Base-by-base conservation (phyloP, 2,329 filamentous ascomycete genomes). In the Aureobasidium leucospermi region DNA sequence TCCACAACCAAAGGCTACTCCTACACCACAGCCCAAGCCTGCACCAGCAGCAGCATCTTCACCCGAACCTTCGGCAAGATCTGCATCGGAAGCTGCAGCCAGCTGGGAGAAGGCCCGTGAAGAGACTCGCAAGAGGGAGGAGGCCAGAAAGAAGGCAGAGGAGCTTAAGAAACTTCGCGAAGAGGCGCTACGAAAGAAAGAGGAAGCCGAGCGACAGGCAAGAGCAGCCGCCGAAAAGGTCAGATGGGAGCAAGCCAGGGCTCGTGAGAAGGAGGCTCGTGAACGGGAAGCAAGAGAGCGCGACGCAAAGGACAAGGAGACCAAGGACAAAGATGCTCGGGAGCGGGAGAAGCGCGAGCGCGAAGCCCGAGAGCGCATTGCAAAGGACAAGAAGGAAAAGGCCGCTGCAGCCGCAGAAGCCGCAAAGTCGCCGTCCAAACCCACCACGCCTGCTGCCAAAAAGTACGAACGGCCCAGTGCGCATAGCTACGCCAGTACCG, bases 21-120 rank as follows among this genome's bases (percentile, higher is more conserved):
- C 45, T 39, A 10, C 32, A 16, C 42, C 52, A 10, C n/a, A n/a
- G 2, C 8, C n/a, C 3, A 43, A 63, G 16, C 19, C 48, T 10
- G 38, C 15, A 4, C 52, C 67, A 56, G 64, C 65, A 19, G 57
- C 64, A 36, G 63, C 66, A 8, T 62, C 65, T 43, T 59, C 66
- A 23, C 62, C 65, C 7, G 68, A 64, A 34, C 61, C 67, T 7
- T 64, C 62, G 29, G 59, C 66, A 8, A 67, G 48, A 61, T 65
- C 61, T 61, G 76, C 82, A 0, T 31, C 55, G 4, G 55, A 58
- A 15, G 55, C 55, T 32, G 55, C 55, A 32, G 38, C 55, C 6
- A 48, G 42, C 10, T 88, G 86, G 86, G 85, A 88, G 65, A 87
- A 83, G 69, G 86, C 85, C 3, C 78, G 85, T 58, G 86, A 89